A percentile compares a stretch with the other conserved stretches of the same genome.
Conservation (phyloP, 2,329 filamentous ascomycete genomes). For the Camillea tinctor region DNA sequence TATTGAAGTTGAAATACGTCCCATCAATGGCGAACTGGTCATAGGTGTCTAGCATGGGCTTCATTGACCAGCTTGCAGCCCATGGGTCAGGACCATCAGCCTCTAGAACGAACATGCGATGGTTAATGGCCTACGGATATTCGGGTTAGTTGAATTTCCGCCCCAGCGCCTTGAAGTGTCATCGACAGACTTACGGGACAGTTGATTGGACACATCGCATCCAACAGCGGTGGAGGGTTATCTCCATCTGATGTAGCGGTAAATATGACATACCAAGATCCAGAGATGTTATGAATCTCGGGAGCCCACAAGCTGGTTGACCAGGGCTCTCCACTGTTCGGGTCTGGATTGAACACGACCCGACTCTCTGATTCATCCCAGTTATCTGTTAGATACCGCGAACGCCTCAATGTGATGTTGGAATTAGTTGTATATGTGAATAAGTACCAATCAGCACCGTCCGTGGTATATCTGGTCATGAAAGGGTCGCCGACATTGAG, state of each 20-base stretch:
- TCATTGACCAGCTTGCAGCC: constrained; percentile 32
- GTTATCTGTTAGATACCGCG: constrained; percentile 37
- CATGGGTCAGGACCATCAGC: constrained; percentile 33
- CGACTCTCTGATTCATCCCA: constrained; percentile 39
- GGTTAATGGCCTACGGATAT: constrained; percentile 30
- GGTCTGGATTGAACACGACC: constrained; percentile 35
- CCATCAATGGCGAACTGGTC: constrained; percentile 38
- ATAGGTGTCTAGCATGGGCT: constrained; percentile 35
- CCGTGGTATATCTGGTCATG: constrained; percentile 36
- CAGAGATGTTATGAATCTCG: constrained; percentile 36
- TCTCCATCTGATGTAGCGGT: constrained; percentile 35
- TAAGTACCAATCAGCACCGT: constrained; percentile 38
- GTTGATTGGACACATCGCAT: constrained; percentile 35
- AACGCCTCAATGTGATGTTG: constrained; percentile 40
- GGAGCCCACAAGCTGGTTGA: constrained; percentile 37
- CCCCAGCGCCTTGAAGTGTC: not conserved
- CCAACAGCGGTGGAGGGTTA: constrained; percentile 33
- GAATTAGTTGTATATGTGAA: constrained; percentile 40
- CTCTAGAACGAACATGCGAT: constrained; percentile 37
- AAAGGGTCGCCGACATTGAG: constrained; percentile 40
- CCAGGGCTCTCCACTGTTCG: constrained; percentile 32
- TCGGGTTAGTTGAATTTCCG: constrained; percentile 1
- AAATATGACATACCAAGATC: constrained; percentile 35
- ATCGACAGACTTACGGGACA: constrained; percentile 28
- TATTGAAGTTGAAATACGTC: constrained; percentile 33